Evolutionary conservation across 371 early-diverging fungal genomes (phyloP), one percentile per base, ranked within the genome.

Genomic region (Mucor circinelloides): DNA sequence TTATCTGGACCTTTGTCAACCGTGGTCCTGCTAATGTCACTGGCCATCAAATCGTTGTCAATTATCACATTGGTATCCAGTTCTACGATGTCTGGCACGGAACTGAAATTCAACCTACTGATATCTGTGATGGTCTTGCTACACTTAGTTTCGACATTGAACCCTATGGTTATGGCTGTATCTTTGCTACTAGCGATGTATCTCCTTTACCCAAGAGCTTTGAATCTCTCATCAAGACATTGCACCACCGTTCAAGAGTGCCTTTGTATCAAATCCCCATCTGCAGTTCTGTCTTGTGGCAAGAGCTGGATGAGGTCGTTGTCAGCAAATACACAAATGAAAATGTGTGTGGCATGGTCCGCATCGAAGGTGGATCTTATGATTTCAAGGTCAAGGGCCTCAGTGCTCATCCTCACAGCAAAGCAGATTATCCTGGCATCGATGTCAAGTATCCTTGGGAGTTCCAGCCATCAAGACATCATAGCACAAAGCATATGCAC

Each of bases 71-170:
- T 23, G 75, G 75, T 40, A 52, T 68, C 21, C 75, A 75, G 59
- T 75, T 68, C 60, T 75, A 71, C 25, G 72, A 75, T 67, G 67
- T 75, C 32, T 75, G 75, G 75, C 72, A 57, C 15, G 75, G 75
- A 8, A 23, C 38, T 6, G 75, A 75, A 42, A 68, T 75, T 12
- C 44, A 50, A 7, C 75, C 75, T n/a, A 50, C 68, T 25, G 64
- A 75, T 23, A 69, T 75, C 25, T 66, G 66, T 19, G 75, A 75
- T 67, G 75, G 75, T 9, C 58, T 75, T 46, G 75, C 75, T n/a
- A 75, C 75, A n/a, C 25, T 75, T 13, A 75, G 72, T 21, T 75
- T 75, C 30, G 75, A 75, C 60, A 75, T 75, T 28, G 75, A 75
- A 27, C 69, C 75, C 10, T 31, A 67, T 46, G 75, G 75, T 31